Evolutionary conservation across 2,329 filamentous ascomycete species (phyloP), one percentile per base, ranked within the genome.

Genomic region (Alternaria alternata): DNA sequence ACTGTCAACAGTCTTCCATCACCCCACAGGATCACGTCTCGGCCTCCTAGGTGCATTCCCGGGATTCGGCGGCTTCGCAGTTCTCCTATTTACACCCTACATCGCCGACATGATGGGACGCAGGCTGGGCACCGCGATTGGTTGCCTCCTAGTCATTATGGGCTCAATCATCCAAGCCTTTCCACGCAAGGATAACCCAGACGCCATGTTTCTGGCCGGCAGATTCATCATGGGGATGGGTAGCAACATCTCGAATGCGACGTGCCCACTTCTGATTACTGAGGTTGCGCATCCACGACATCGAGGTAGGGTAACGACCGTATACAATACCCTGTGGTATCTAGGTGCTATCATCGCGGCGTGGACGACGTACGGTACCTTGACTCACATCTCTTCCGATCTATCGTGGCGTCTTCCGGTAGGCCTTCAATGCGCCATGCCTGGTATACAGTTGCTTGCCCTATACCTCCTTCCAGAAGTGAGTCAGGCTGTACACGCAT

Each of bases 271-370:
- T 20, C 85, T 86, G 63, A 82, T 83, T 24, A 83, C 86, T 43
- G 86, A 89, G 71, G 75, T 88, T 28, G 80, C 85, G 2, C 86
- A 88, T 67, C 87, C 87, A 0, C 82, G 82, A 6, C 86, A 86
- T 68, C 82, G 87, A 63, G 86, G 86, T 28, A 81, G 84, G 18
- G 81, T 87, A 67, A 86, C 85, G 3, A 87, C 84, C 28, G 80
- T 88, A 60, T 85, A 81, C 63, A 82, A 82, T 61, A 77, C 73
- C 39, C 73, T 75, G 39, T 78, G 72, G 68, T 77, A 73, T 44
- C 18, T 70, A 3, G 69, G 69, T 20, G 66, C 66, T 5, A 71
- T 69, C 18, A 24, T 70, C 11, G 65, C 65, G 2, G 67, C 67
- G 11, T 69, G 65, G 65, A 65, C 61, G 4, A 69, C 67, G 3